Conservation (phyloP, 1,284 basidiomycete genomes). For the Tilletia caries region DNA sequence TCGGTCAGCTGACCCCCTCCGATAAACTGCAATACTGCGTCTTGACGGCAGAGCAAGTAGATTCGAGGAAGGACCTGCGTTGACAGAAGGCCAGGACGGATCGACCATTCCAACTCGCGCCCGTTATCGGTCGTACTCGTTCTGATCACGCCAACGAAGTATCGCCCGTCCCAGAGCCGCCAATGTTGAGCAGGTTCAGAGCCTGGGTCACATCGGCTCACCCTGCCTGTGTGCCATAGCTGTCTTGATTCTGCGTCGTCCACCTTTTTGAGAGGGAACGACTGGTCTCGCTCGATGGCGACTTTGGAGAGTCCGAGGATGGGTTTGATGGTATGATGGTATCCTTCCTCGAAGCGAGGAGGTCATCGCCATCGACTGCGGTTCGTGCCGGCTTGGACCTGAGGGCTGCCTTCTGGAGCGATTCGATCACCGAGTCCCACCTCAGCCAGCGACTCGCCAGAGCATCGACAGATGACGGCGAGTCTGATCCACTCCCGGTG, state of each 20-base stretch:
- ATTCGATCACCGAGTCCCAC: background rate
- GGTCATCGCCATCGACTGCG: background rate
- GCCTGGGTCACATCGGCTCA: too few species aligned
- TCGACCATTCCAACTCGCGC: background rate
- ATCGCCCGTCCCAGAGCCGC: slow-evolving; percentile 1
- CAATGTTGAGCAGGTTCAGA: too few species aligned
- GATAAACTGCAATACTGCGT: too few species aligned
- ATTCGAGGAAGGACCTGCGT: too few species aligned
- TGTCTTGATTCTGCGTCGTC: background rate
- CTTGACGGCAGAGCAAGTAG: too few species aligned
- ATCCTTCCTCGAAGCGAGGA: background rate
- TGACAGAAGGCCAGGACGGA: background rate
- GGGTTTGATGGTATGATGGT: background rate
- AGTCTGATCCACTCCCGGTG: background rate
- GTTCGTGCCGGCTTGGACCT: background rate
- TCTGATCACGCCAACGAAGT: background rate
- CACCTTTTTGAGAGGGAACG: background rate
- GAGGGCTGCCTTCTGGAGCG: background rate
- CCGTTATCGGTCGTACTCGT: background rate
- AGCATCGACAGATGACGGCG: background rate
- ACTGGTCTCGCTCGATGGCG: background rate
- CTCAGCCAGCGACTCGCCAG: background rate
- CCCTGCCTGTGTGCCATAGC: background rate
- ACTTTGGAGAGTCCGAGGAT: background rate
- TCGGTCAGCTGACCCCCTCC: too few species aligned